A percentile compares a stretch with the other conserved stretches of the same genome.
Conservation (phyloP, 768 basidiomycete genomes). For the Galerina sulciceps region DNA sequence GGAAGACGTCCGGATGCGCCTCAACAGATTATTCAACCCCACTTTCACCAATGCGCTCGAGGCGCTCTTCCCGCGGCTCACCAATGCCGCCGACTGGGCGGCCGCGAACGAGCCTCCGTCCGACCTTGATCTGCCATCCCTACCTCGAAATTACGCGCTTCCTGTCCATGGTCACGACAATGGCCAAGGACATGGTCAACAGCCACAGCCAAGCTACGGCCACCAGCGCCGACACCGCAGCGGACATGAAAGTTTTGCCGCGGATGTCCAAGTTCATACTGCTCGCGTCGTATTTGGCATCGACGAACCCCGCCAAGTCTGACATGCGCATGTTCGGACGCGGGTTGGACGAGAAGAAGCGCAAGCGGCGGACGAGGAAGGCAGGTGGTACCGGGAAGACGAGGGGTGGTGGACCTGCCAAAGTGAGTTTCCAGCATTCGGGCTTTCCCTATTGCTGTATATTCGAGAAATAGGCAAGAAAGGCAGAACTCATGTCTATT, state of each 20-base stretch:
- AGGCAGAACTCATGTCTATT: no score
- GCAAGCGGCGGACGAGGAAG: constrained; percentile 49
- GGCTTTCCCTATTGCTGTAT: no score
- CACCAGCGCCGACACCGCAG: constrained; percentile 3
- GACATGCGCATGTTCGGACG: constrained; percentile 86
- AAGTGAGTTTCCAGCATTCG: constrained; percentile 32
- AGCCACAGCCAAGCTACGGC: background rate
- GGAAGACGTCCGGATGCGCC: constrained; percentile 68
- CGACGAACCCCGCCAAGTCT: constrained; percentile 81
- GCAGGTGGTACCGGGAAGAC: constrained; percentile 37
- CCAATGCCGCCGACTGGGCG: constrained; percentile 70
- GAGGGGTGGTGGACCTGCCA: constrained; percentile 47
- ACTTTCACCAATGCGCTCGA: constrained; percentile 68
- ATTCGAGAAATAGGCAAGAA: no score
- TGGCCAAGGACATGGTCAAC: background rate
- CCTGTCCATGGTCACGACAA: background rate
- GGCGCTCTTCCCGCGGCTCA: constrained; percentile 67
- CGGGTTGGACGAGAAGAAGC: constrained; percentile 66
- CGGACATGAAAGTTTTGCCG: constrained; percentile 47
- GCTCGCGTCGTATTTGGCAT: constrained; percentile 79
- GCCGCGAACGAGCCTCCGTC: constrained; percentile 48
- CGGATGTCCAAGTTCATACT: constrained; percentile 77
- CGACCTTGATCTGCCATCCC: constrained; percentile 43
- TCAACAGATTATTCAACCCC: constrained; percentile 64
- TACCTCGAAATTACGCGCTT: constrained; percentile 20